Evolutionary conservation across 176 grass and related monocot species (phyloP).

Genomic region (Themeda triandra): DNA sequence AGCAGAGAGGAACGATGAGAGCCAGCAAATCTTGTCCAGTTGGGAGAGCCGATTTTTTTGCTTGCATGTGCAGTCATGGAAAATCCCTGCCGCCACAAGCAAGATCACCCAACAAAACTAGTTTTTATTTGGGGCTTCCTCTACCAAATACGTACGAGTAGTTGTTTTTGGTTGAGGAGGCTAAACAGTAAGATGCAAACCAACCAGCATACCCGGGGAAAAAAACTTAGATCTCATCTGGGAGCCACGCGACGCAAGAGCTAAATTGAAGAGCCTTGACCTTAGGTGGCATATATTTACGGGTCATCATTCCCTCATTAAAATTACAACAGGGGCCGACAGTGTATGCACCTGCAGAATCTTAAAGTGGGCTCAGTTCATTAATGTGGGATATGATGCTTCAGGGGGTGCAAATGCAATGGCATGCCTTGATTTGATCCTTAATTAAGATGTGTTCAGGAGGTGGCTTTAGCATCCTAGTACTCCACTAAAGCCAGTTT

Average conservation of each 20-base stretch:
- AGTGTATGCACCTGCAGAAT: neutral
- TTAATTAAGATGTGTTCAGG: neutral
- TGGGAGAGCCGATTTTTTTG: too few species aligned
- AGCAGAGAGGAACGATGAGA: too few species aligned
- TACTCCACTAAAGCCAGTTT: conserved; percentile 14
- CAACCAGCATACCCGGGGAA: neutral
- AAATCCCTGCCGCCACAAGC: too few species aligned
- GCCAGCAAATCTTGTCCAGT: too few species aligned
- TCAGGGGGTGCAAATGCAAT: neutral
- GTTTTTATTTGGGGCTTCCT: too few species aligned
- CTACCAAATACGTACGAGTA: too few species aligned
- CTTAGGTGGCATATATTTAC: conserved; percentile 36
- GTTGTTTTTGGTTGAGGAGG: too few species aligned
- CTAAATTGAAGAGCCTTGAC: conserved; percentile 34
- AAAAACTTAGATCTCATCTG: neutral
- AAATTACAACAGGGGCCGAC: neutral
- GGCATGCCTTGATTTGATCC: neutral
- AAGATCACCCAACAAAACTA: too few species aligned
- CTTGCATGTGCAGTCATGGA: too few species aligned
- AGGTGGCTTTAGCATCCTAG: conserved; percentile 17
- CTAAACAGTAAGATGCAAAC: neutral
- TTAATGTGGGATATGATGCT: neutral
- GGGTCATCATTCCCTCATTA: conserved; percentile 6
- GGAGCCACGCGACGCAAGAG: neutral
- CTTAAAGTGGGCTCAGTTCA: conserved; percentile 28